These are phyloP conservation scores for Galerina marginata DNA, from an alignment of 768 basidiomycete species.

Conservation along the genomic window DNA sequence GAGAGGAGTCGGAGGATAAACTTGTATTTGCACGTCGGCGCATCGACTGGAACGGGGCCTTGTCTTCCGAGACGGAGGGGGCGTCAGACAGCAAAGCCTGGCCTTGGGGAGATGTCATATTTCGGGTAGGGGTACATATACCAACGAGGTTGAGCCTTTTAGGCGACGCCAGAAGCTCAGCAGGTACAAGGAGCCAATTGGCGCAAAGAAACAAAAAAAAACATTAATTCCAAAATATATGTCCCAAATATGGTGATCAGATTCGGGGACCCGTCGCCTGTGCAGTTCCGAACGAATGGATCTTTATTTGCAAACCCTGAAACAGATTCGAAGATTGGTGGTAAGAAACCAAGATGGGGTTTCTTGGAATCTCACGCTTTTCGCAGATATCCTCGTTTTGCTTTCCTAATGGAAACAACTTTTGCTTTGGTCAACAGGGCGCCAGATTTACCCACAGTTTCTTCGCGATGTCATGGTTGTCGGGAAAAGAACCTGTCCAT, in stretches of 20 bases:
- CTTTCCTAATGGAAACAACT: conserved; percentile 17
- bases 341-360: conserved; percentile 17
- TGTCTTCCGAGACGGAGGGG: conserved; percentile 16
- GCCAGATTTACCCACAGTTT: conserved; percentile 10
- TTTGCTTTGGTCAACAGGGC: conserved; percentile 1
- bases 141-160: conserved; percentile 22
- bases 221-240: conserved; percentile 16
- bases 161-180: conserved; percentile 24
- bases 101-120: conserved; percentile 21
- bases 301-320: conserved; percentile 25
- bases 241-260: conserved; percentile 22
- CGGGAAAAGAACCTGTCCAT: conserved; percentile 8
- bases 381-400: conserved; percentile 11
- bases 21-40: conserved; percentile 31
- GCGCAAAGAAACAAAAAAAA: conserved; percentile 19
- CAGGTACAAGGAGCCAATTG: conserved; percentile 31
- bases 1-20: conserved; percentile 35
- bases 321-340: conserved; percentile 21
- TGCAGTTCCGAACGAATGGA: conserved; percentile 25
- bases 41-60: conserved; percentile 23
- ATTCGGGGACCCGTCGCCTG: conserved; percentile 13
- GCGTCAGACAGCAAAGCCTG: conserved; percentile 24
- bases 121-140: conserved; percentile 27
- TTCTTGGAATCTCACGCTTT: conserved; percentile 20
- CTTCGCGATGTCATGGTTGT: conserved; percentile 20